Conservation (phyloP, 768 basidiomycete species). For the Lentinula raphanica region DNA sequence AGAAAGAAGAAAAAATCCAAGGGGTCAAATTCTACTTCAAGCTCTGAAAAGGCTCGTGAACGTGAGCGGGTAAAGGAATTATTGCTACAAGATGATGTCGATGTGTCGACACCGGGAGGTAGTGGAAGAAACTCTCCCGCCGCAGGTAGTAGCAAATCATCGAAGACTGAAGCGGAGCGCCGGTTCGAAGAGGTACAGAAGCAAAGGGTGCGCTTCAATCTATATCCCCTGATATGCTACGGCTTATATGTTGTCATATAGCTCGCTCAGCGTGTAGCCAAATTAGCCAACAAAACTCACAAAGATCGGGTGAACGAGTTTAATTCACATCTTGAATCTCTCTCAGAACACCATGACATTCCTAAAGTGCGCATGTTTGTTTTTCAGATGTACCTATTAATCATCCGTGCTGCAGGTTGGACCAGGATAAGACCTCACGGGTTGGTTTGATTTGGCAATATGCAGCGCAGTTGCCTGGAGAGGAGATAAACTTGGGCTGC, state of each 20-base stretch:
- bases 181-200: conserved; percentile 87
- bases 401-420: conserved; percentile 53
- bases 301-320: conserved; percentile 93
- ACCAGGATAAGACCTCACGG: conserved; percentile 60
- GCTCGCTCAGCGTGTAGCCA: conserved; percentile 72
- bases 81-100: conserved; percentile 41
- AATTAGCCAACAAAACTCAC: conserved; percentile 79
- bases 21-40: conserved; percentile 46
- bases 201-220: conserved; percentile 51
- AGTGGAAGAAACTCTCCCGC: conserved; percentile 62
- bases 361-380: conserved; percentile 59
- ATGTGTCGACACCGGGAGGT: conserved; percentile 43
- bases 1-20: conserved; percentile 84
- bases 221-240: background rate
- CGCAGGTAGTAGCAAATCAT: conserved; percentile 35
- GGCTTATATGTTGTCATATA: conserved; percentile 20
- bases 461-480: background rate
- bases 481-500: background rate
- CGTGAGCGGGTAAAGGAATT: conserved; percentile 48
- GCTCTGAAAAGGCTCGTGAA: conserved; percentile 30
- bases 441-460: background rate
- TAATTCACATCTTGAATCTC: conserved; percentile 77
- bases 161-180: conserved; percentile 82
- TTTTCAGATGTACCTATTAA: conserved; percentile 8
- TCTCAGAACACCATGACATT: conserved; percentile 93